Evolutionary conservation across 2,329 filamentous ascomycete genomes (phyloP).

Genomic region (Arthrobotrys entomopaga): DNA sequence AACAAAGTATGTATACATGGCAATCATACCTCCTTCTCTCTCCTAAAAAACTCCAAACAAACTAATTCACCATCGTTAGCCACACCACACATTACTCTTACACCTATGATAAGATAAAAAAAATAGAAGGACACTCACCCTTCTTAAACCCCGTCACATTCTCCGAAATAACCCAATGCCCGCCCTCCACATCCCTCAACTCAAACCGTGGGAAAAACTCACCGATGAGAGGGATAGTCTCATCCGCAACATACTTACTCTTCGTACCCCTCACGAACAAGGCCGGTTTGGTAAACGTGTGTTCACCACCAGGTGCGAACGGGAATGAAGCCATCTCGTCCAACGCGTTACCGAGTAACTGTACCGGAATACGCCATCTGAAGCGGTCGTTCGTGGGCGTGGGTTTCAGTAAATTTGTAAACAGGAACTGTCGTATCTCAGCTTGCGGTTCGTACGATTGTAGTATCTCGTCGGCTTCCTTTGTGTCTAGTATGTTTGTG

Average conservation of each 20-base stretch:
- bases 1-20: background rate
- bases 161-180: conserved; percentile 92
- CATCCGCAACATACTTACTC: conserved; percentile 83
- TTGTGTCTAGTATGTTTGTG: conserved; percentile 73
- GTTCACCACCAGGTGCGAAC: conserved; percentile 73
- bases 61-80: conserved; percentile 13
- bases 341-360: conserved; percentile 74
- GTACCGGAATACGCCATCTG: conserved; percentile 74
- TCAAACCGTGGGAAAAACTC: conserved; percentile 83
- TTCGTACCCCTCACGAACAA: conserved; percentile 81
- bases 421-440: conserved; percentile 86
- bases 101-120: background rate
- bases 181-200: conserved; percentile 77
- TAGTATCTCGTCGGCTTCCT: conserved; percentile 83
- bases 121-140: conserved; percentile 66
- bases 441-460: conserved; percentile 77
- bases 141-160: conserved; percentile 80
- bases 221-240: conserved; percentile 80
- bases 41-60: conserved; percentile 46
- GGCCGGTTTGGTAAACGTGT: conserved; percentile 78
- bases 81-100: background rate
- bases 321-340: conserved; percentile 88
- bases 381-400: conserved; percentile 70
- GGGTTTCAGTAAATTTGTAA: conserved; percentile 80
- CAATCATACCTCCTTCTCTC: conserved; percentile 35